These are phyloP conservation scores for Ilyonectria sp. DNA, from an alignment of 2,329 filamentous ascomycete genomes.

Conservation along the genomic window DNA sequence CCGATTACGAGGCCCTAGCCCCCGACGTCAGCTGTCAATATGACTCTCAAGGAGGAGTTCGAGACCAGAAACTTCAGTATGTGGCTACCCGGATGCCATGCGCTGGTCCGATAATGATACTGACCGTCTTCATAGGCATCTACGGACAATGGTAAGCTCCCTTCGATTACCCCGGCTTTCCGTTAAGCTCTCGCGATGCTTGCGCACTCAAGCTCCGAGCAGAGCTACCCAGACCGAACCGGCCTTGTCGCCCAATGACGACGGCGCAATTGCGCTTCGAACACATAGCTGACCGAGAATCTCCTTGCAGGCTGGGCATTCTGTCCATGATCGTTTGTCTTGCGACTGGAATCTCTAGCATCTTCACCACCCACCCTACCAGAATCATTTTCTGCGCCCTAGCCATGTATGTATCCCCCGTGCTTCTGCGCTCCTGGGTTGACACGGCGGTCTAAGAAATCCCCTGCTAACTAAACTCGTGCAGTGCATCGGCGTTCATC, in stretches of 20 bases:
- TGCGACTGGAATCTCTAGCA: slow-evolving; percentile 77
- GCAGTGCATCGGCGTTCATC: slow-evolving; percentile 78
- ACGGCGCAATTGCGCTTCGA: slow-evolving; percentile 18
- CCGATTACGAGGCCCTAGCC: slow-evolving; percentile 38
- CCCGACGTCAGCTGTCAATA: slow-evolving; percentile 61
- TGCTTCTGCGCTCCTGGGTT: not conserved
- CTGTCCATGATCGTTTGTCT: slow-evolving; percentile 80
- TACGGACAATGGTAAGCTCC: slow-evolving; percentile 80
- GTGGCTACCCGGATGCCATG: slow-evolving; percentile 50
- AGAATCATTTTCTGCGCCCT: slow-evolving; percentile 68
- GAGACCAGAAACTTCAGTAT: slow-evolving; percentile 82
- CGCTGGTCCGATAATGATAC: slow-evolving; percentile 34
- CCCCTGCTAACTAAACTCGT: slow-evolving; percentile 14
- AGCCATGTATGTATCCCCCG: slow-evolving; percentile 63
- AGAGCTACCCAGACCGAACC: slow-evolving; percentile 23
- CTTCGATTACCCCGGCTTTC: not conserved
- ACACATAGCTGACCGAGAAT: slow-evolving; percentile 29
- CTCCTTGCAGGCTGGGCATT: slow-evolving; percentile 72
- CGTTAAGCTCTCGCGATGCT: slow-evolving; percentile 13
- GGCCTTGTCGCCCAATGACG: slow-evolving; percentile 8
- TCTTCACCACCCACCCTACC: slow-evolving; percentile 69
- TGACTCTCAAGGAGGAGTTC: slow-evolving; percentile 82
- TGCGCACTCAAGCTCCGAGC: slow-evolving; percentile 29
- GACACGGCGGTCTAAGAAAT: slow-evolving; percentile 46
- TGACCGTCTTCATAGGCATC: slow-evolving; percentile 70